Conservation (phyloP, 148 eudicot genomes). For the Nyssa sinensis region DNA sequence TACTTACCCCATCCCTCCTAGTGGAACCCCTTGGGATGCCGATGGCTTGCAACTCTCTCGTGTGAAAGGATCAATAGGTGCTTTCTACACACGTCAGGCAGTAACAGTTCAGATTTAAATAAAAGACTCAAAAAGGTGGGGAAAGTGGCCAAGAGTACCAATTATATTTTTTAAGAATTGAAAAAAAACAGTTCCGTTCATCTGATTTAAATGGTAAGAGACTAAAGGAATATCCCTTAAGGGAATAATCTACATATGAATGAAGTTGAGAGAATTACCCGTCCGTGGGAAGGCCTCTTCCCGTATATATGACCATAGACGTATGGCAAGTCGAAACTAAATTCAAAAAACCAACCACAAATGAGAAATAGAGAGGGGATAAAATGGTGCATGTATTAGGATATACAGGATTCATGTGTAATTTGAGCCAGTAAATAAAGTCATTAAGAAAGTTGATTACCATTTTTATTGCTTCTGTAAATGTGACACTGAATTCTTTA, state of each 20-base stretch:
- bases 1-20: constrained; percentile 98
- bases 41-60: constrained; percentile 82
- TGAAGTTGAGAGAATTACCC: constrained; percentile 50
- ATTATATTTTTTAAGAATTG: background rate
- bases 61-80: constrained; percentile 94
- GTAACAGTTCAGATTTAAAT: background rate
- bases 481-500: constrained; percentile 90
- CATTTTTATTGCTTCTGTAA: constrained; percentile 89
- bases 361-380: background rate
- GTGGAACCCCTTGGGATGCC: constrained; percentile 93
- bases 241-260: constrained; percentile 2
- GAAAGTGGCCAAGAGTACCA: background rate
- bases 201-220: background rate
- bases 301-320: constrained; percentile 91
- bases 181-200: background rate
- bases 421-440: background rate
- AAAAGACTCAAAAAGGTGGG: background rate
- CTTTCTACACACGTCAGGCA: constrained; percentile 55
- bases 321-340: constrained; percentile 88
- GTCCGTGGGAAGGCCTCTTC: constrained; percentile 98
- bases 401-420: background rate
- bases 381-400: constrained; percentile 1
- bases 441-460: constrained; percentile 30
- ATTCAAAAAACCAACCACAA: constrained; percentile 21
- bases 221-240: background rate